Percentiles rank a stretch among this genome's conserved stretches.
These are phyloP conservation scores for Centaurea solstitialis DNA, from an alignment of 129 eudicot genomes.

Conservation along the genomic window DNA sequence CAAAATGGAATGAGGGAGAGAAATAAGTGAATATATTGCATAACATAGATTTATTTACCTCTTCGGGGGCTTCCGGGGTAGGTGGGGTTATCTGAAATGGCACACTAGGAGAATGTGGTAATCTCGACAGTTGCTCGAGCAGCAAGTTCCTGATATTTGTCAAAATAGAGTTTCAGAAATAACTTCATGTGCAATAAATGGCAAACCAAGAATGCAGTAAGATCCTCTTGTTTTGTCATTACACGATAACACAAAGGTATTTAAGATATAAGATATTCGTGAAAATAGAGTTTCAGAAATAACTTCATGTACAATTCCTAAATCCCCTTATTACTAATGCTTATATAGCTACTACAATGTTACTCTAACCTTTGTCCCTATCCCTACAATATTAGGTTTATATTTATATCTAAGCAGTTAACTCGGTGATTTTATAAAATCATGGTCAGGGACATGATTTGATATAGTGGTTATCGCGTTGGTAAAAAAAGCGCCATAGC, in stretches of 20 bases:
- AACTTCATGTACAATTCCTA: neutral
- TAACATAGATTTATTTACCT: conserved; percentile 40
- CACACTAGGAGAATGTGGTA: conserved; percentile 88
- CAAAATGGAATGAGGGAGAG: neutral
- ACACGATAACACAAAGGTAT: too few relatives aligned
- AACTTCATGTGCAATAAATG: neutral
- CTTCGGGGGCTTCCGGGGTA: conserved; percentile 69
- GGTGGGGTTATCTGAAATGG: conserved; percentile 81
- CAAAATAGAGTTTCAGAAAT: neutral
- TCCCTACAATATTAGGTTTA: too few relatives aligned
- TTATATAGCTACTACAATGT: neutral
- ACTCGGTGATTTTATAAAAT: too few relatives aligned
- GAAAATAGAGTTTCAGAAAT: neutral
- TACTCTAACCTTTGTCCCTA: neutral
- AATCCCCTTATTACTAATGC: neutral
- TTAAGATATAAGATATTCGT: neutral
- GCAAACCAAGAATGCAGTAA: neutral
- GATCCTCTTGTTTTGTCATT: too few relatives aligned
- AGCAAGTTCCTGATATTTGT: conserved; percentile 60
- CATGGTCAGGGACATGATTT: too few relatives aligned
- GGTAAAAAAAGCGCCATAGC: too few relatives aligned
- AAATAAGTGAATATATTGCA: neutral
- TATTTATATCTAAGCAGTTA: too few relatives aligned
- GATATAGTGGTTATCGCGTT: too few relatives aligned
- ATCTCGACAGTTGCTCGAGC: conserved; percentile 75